Base-by-base conservation (phyloP, 176 grass and related monocot species). In the Luzula sylvatica region DNA sequence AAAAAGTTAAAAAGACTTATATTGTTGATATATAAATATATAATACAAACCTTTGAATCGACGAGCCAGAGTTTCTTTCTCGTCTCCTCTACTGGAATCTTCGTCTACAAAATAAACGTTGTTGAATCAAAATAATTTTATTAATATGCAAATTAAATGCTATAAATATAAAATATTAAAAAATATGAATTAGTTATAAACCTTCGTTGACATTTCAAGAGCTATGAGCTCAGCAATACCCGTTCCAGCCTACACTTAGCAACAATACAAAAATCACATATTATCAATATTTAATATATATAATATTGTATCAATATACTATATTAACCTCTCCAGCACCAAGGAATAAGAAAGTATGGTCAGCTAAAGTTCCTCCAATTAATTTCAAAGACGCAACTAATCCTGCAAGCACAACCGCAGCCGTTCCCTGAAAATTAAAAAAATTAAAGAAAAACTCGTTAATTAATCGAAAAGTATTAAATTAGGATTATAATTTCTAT, bases 1-100 rank as follows among this genome's bases (percentile, higher is more conserved):
- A 66, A 56, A 71, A 46, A 29, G 42, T 8, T 15, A 29, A 69
- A 15, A 42, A 15, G 14, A 38, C 2, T 59, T 11, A 64, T 42
- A 19, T 44, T 60, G n/a, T n/a, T n/a, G n/a, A n/a, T n/a, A n/a
- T n/a, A n/a, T n/a, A n/a, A n/a, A n/a, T n/a, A n/a, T n/a, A n/a
- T n/a, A 40, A 39, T 46, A 24, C 42, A 52, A 60, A 88, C 90
- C 90, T 86, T 96, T 53, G 90, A 96, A 82, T 96, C 90, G 15
- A 96, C 90, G 75, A 89, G 77, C 84, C 84, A 96, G 11, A 96
- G 80, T 67, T 89, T 86, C 74, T 96, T 89, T 32, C 90, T 74
- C 11, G 70, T 76, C 46, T 96, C 77, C 52, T 96, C 77, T 44
- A 89, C 40, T 64, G 84, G 77, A 51, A 71, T 65, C 50, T 82